Conservation (phyloP, 441 rosid genomes). For the Erodium texanum region DNA sequence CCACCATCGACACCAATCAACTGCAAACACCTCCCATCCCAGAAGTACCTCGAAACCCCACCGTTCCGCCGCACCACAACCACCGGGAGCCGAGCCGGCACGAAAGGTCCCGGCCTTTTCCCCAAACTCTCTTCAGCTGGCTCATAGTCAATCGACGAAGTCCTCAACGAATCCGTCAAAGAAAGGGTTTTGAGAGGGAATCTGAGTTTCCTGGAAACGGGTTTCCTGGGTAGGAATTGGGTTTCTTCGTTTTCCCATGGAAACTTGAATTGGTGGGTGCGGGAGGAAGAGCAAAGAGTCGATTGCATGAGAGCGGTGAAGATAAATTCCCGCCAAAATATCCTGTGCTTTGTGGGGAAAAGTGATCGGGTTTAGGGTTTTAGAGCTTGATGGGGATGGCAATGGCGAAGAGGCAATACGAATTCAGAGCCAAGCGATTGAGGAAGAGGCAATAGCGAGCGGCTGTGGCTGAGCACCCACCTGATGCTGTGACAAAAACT, state of each 20-base stretch:
- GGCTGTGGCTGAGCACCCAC: neutral
- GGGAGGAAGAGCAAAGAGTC: neutral
- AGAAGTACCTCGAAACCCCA: slow-evolving; percentile 49
- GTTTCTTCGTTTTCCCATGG: neutral
- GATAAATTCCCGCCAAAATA: neutral
- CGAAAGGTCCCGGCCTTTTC: neutral
- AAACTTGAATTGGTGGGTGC: slow-evolving; percentile 1
- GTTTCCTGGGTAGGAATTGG: neutral
- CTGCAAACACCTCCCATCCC: slow-evolving; percentile 44
- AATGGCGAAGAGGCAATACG: neutral
- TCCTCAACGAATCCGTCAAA: neutral
- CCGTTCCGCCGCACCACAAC: slow-evolving; percentile 42
- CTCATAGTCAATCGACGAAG: neutral
- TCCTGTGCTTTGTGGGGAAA: neutral
- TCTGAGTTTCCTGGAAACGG: neutral
- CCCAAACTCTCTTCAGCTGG: neutral
- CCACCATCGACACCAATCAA: slow-evolving; percentile 40
- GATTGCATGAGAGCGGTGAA: neutral
- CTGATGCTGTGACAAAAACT: neutral
- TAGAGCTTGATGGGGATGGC: neutral
- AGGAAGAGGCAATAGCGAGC: neutral
- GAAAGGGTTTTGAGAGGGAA: slow-evolving; percentile 1
- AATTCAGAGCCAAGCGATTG: neutral
- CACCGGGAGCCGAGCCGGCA: slow-evolving; percentile 39
- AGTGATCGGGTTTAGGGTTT: neutral